phyloP scores from a whole-genome alignment of 148 eudicot species.

The Fagopyrum homotropicum region DNA sequence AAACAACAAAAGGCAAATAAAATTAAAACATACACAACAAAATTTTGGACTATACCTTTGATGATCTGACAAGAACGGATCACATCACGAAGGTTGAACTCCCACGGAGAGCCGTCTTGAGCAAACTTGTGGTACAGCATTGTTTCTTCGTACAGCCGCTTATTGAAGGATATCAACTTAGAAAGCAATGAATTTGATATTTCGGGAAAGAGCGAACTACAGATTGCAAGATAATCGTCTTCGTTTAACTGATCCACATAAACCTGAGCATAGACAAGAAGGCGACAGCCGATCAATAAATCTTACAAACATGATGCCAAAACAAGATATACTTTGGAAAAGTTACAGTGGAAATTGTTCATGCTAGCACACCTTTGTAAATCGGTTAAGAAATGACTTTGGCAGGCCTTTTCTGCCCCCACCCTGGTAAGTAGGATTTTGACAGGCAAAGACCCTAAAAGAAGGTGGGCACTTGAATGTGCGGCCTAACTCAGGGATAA shows the following conservation, averaged over 20 bases:
- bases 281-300: constrained; percentile 4
- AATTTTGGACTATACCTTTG: constrained; percentile 35
- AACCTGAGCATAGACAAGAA: constrained; percentile 43
- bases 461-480: constrained; percentile 81
- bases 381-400: constrained; percentile 91
- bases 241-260: constrained; percentile 86
- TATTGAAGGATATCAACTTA: constrained; percentile 66
- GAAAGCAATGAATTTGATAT: constrained; percentile 40
- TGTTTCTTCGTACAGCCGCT: constrained; percentile 65
- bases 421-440: constrained; percentile 87
- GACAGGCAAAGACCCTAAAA: constrained; percentile 96
- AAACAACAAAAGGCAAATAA: neutral
- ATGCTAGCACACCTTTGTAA: constrained; percentile 52
- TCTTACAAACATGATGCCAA: neutral
- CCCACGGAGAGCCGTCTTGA: constrained; percentile 97
- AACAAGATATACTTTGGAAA: neutral
- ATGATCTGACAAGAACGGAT: constrained; percentile 87
- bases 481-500: constrained; percentile 90
- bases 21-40: neutral
- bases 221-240: constrained; percentile 70
- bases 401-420: constrained; percentile 99
- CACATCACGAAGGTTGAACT: constrained; percentile 92
- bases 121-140: constrained; percentile 77
- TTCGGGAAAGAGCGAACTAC: constrained; percentile 62
- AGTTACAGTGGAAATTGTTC: neutral